These are phyloP conservation scores for Exophiala bonariae DNA, from an alignment of 2,329 filamentous ascomycete genomes.

Conservation along the genomic window DNA sequence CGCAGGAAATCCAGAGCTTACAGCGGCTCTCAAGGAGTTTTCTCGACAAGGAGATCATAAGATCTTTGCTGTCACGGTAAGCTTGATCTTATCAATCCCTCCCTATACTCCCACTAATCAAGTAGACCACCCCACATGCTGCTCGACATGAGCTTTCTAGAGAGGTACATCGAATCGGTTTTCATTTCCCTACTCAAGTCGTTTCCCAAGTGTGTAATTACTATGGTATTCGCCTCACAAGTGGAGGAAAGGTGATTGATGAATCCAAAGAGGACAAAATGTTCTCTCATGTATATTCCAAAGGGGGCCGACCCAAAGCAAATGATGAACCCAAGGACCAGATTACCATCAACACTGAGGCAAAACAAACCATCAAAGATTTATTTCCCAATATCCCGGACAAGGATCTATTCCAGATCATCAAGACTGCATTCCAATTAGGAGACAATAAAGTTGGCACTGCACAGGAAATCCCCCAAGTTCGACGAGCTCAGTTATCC, in stretches of 20 bases:
- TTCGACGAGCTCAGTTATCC: conserved; percentile 61
- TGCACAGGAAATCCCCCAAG: conserved; percentile 53
- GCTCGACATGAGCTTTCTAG: conserved; percentile 56
- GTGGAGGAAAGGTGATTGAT: conserved; percentile 47
- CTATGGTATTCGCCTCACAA: conserved; percentile 45
- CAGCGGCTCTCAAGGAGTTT: conserved; percentile 59
- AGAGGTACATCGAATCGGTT: conserved; percentile 62
- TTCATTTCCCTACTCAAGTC: conserved; percentile 62
- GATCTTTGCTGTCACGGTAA: conserved; percentile 62
- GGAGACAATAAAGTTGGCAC: conserved; percentile 60
- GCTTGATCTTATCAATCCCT: conserved; percentile 32
- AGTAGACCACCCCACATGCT: conserved; percentile 50
- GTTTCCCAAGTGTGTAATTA: conserved; percentile 57
- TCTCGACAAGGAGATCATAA: conserved; percentile 56
- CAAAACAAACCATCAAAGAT: conserved; percentile 59
- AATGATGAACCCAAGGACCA: conserved; percentile 30
- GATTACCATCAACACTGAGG: conserved; percentile 55
- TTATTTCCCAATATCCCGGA: conserved; percentile 64
- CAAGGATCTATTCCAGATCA: conserved; percentile 57
- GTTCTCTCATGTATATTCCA: conserved; percentile 26
- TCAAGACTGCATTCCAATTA: conserved; percentile 62
- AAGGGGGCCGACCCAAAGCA: conserved; percentile 14
- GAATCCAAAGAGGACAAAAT: conserved; percentile 24
- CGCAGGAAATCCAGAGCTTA: conserved; percentile 60
- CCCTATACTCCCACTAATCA: conserved; percentile 12